Evolutionary conservation across 1,284 basidiomycete species (phyloP), one percentile per base, ranked within the genome.

Genomic region (Cryptococcus hybrid): DNA sequence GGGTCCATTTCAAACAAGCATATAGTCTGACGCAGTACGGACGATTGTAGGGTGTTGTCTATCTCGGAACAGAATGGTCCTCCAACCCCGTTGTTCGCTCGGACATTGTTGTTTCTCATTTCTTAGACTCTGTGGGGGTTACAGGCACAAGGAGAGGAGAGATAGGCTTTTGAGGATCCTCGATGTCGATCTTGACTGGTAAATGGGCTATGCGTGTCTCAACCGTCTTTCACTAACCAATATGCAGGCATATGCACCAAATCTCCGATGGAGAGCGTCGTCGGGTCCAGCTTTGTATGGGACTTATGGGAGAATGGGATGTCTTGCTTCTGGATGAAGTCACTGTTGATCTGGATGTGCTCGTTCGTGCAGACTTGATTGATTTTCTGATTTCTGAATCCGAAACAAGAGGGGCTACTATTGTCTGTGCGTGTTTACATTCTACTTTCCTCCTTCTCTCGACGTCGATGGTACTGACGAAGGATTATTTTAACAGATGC

Each of bases 291-390:
- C 86, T 99, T 30, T 92, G 90, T 64, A 95, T 97, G 84, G 96
- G 96, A 2, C 83, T 99, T 30, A 99, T 99, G 96, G 84, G 84
- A 30, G 88, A 90, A 39, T 99, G 93, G 92, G 88, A 96, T 66
- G 84, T 99, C 18, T 80, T 99, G 4, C 81, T 99, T 4, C 84
- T 99, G 7, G 95, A 99, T 71, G 96, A 99, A 81, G 93, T 98
- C 53, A 99, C 95, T 0, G 96, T 99, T 38, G 96, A 99, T 75
- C 82, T 99, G n/a, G 96, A 99, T 68, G 94, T 98, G 5, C 84
- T 98, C 43, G 96, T 99, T 46, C 87, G 96, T 48, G 86, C 90
- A 52, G 90, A 34, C n/a, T 13, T 37, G 9, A 47, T 47, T 37
- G 37, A 42, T 9, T 42, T 42, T 78, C 82, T 99, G 46, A 87